These are phyloP conservation scores for Rhizopogon salebrosus DNA, from an alignment of 768 basidiomycete genomes.

Conservation along the genomic window DNA sequence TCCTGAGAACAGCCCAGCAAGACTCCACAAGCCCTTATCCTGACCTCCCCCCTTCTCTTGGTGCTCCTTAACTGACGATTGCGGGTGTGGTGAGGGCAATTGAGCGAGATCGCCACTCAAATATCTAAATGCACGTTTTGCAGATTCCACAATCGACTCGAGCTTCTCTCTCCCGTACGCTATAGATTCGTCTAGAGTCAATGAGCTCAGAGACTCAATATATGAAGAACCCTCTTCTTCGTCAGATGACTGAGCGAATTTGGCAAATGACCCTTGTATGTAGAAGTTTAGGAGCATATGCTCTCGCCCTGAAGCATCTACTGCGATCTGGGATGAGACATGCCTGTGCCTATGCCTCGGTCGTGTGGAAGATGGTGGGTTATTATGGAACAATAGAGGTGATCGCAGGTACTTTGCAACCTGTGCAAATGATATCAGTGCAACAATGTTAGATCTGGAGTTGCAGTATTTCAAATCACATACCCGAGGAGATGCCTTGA, in stretches of 20 bases:
- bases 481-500: constrained; percentile 43
- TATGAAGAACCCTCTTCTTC: constrained; percentile 24
- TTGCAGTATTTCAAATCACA: constrained; percentile 8
- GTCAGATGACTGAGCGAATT: constrained; percentile 27
- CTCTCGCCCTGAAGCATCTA: constrained; percentile 70
- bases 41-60: constrained; percentile 26
- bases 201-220: constrained; percentile 42
- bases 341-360: constrained; percentile 82
- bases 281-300: constrained; percentile 86
- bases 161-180: constrained; percentile 41
- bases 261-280: constrained; percentile 54
- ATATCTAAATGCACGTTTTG: constrained; percentile 62
- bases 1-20: constrained; percentile 67
- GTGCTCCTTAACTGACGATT: constrained; percentile 21
- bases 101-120: constrained; percentile 58
- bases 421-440: constrained; percentile 29
- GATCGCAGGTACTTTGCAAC: constrained; percentile 63
- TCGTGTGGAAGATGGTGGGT: constrained; percentile 67
- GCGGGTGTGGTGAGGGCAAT: constrained; percentile 27
- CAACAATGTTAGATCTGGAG: neutral
- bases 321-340: constrained; percentile 70
- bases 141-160: constrained; percentile 39
- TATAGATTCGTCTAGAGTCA: constrained; percentile 53
- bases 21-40: constrained; percentile 41
- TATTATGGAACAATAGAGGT: constrained; percentile 74